These are phyloP conservation scores for Amoebophrya sp. DNA, from an alignment of 169 alveolate genomes.

Conservation along the genomic window DNA sequence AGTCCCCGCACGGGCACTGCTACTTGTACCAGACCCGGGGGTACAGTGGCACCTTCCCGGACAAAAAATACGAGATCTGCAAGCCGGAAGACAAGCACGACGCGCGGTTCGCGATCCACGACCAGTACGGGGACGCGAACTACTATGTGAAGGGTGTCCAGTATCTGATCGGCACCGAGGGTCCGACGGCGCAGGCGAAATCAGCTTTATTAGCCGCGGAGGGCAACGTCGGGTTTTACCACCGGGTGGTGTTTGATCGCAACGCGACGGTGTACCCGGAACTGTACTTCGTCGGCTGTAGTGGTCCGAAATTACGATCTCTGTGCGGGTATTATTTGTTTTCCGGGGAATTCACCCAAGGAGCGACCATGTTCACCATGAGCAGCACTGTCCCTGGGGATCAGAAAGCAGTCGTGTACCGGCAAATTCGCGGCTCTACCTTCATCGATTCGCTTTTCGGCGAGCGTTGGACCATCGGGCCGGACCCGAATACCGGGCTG, in stretches of 20 bases:
- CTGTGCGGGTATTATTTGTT: neutral
- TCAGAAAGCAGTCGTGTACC: neutral
- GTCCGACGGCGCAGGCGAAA: neutral
- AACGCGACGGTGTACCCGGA: neutral
- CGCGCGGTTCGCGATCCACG: neutral
- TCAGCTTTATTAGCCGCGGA: neutral
- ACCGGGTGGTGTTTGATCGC: neutral
- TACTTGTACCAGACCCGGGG: neutral
- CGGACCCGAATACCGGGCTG: neutral
- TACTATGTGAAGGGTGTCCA: neutral
- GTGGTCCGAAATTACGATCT: neutral
- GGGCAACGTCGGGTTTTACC: neutral
- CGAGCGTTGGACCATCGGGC: neutral
- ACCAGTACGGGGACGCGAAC: neutral
- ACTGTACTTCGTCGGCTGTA: neutral
- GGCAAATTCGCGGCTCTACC: neutral
- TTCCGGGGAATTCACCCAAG: neutral
- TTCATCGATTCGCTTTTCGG: neutral
- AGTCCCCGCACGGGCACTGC: too few relatives aligned
- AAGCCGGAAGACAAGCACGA: neutral
- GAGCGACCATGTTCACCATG: neutral
- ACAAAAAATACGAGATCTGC: neutral
- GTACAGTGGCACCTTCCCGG: neutral
- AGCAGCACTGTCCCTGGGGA: too few relatives aligned
- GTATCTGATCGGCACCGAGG: neutral